Base-by-base conservation (phyloP, 805 yeast genomes). In the Kodamaea kaohsiungensis region DNA sequence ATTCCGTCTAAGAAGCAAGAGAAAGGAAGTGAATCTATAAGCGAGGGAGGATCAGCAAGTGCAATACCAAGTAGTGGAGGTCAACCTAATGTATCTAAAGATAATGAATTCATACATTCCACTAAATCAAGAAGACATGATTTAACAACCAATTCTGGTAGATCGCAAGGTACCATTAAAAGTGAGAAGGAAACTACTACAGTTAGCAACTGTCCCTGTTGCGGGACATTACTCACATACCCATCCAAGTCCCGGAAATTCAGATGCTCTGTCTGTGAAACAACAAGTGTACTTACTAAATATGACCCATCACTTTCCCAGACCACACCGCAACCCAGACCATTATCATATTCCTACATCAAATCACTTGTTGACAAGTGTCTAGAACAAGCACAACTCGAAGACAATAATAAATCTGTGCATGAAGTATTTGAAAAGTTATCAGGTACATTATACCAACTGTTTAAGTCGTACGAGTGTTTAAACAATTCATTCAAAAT, bases 211-310 rank as follows among this genome's bases (percentile, higher is more conserved):
- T 76, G 80, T 55, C 61, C 61, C 10, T 76, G 80, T 54, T 76
- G 80, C 57, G 75, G 73, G 4, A 68, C 71, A 1, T 55, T 73
- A 1, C 57, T 75, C 19, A 61, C 71, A 1, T 69, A 67, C 49
- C 71, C 74, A 1, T 59, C 56, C 22, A 61, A 56, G 13, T 54
- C 69, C 8, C 39, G 53, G n/a, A 75, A 75, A 53, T 85, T 81
- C 63, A 78, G 80, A 54, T 89, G 96, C 63, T 74, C 85, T 0
- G 74, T 83, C 3, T 89, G 96, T 61, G 77, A 74, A 38, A 79
- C 86, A 5, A 83, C 83, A 0, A 71, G 73, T 33, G 56, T 71
- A 10, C 45, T 52, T 4, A 39, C 46, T 2, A 48, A 42, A 22
- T 39, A 39, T 73, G 13, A 71, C 80, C 2, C 19, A 6, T 12